These are phyloP conservation scores for Cyberlindnera lachancei DNA, from an alignment of 805 yeast genomes.

Conservation along the genomic window DNA sequence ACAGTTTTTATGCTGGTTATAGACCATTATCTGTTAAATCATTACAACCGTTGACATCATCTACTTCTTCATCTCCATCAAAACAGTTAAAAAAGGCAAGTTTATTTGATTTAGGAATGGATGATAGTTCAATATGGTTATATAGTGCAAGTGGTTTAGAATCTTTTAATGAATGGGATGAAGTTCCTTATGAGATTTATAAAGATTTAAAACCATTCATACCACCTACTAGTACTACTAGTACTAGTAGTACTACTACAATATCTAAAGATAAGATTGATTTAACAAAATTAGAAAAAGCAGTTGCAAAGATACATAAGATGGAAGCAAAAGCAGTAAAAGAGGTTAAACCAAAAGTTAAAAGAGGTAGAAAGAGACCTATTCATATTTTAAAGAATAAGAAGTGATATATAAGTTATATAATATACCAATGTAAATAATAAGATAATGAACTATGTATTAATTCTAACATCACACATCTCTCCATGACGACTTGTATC, in stretches of 20 bases:
- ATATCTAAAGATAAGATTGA: no score
- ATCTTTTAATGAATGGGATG: conserved; percentile 25
- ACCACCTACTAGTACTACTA: conserved; percentile 26
- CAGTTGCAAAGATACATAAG: conserved; percentile 1
- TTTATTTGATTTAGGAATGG: conserved; percentile 15
- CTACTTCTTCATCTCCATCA: conserved; percentile 2
- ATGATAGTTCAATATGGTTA: conserved; percentile 25
- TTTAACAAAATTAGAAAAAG: conserved; percentile 4
- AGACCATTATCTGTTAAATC: conserved; percentile 19
- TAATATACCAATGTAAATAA: no score
- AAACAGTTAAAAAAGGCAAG: conserved; percentile 13
- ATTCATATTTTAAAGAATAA: conserved; percentile 4
- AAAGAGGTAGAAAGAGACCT: conserved; percentile 13
- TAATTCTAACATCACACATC: conserved; percentile 34
- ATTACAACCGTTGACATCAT: conserved; percentile 14
- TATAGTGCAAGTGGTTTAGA: conserved; percentile 30
- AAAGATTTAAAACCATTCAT: conserved; percentile 26
- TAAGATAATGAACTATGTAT: no score
- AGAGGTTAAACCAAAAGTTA: conserved; percentile 1
- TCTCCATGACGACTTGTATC: conserved; percentile 57
- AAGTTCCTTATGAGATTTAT: conserved; percentile 11
- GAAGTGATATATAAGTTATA: no score
- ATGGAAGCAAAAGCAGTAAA: conserved; percentile 1
- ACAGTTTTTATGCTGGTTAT: conserved; percentile 17
- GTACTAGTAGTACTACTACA: no score